These are phyloP conservation scores for Neocallimastix lanati DNA, from an alignment of 192 early-diverging fungal genomes.

Conservation along the genomic window DNA sequence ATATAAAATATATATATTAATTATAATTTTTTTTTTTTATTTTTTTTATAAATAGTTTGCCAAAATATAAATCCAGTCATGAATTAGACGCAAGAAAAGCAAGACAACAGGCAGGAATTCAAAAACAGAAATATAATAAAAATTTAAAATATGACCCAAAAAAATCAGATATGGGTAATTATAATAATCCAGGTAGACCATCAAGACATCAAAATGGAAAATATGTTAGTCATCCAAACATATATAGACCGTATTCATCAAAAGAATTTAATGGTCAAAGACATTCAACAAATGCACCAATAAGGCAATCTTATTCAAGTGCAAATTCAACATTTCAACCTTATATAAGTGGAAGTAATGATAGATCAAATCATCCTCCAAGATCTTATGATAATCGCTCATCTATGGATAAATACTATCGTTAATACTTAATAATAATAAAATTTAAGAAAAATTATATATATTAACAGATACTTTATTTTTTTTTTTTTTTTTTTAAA, in stretches of 20 bases:
- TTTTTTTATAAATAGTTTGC: slow-evolving; percentile 14
- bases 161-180: background rate
- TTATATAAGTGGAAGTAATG: background rate
- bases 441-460: too few species aligned
- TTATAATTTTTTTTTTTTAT: too few species aligned
- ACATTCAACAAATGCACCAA: background rate
- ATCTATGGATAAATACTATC: background rate
- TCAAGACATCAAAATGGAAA: background rate
- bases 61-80: slow-evolving; percentile 58
- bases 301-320: background rate
- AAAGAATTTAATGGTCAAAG: background rate
- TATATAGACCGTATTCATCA: background rate
- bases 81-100: slow-evolving; percentile 49
- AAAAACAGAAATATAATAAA: background rate
- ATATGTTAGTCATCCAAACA: background rate
- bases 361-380: background rate
- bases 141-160: background rate
- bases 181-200: background rate
- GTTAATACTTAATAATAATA: background rate
- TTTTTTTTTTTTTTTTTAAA: too few species aligned
- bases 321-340: background rate
- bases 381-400: background rate
- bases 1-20: too few species aligned
- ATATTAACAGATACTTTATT: too few species aligned
- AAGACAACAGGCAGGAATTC: slow-evolving; percentile 6